Conservation (phyloP, 176 grass and related monocot genomes). For the Leersia perrieri region DNA sequence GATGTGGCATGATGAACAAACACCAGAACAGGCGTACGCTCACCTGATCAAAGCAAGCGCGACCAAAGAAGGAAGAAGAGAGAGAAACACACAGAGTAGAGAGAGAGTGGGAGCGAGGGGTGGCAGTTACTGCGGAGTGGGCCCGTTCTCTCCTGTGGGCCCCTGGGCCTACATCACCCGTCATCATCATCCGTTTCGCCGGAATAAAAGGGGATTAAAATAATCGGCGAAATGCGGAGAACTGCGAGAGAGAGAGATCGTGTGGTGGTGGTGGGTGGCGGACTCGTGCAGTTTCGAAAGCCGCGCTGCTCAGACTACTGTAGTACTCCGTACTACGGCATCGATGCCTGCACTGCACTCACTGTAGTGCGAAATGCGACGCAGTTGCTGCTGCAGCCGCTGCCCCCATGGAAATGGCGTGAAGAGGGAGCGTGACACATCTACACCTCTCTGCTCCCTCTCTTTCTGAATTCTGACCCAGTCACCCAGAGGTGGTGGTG, state of each 20-base stretch:
- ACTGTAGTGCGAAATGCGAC: not conserved
- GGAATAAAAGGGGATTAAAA: not conserved
- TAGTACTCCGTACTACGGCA: no score
- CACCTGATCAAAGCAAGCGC: slow-evolving; percentile 15
- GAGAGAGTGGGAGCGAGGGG: not conserved
- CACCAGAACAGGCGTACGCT: not conserved
- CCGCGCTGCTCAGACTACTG: not conserved
- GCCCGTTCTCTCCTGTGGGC: not conserved
- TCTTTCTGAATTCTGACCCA: no score
- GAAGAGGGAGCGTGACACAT: no score
- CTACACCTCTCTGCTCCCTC: not conserved
- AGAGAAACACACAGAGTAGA: no score
- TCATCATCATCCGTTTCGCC: not conserved
- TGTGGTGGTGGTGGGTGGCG: not conserved
- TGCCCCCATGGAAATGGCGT: slow-evolving; percentile 42
- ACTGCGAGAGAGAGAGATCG: slow-evolving; percentile 6
- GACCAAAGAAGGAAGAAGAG: not conserved
- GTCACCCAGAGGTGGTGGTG: not conserved
- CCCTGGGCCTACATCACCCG: not conserved
- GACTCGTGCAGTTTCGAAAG: slow-evolving; percentile 51
- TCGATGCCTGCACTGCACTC: slow-evolving; percentile 26
- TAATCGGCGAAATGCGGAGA: slow-evolving; percentile 28
- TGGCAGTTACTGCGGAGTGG: not conserved
- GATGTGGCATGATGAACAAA: not conserved
- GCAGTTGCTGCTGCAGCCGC: no score